phyloP scores from a whole-genome alignment of 768 basidiomycete genomes.

The Macrocybe gigantea region DNA sequence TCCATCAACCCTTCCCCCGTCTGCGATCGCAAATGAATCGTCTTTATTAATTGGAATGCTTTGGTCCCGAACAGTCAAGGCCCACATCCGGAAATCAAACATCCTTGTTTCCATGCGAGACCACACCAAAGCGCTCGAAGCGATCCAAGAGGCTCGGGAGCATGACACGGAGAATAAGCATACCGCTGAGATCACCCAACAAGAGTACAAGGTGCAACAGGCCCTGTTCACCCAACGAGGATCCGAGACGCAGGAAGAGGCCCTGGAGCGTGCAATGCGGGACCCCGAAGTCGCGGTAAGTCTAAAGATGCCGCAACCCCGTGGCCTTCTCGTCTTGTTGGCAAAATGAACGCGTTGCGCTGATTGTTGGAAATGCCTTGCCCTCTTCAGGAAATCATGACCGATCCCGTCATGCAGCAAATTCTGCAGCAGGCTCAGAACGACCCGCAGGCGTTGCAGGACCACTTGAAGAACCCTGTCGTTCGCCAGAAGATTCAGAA shows the following conservation, averaged over 20 bases:
- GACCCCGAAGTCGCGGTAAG: conserved; percentile 90
- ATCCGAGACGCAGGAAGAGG: conserved; percentile 88
- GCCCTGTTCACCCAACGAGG: conserved; percentile 75
- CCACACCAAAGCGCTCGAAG: conserved; percentile 80
- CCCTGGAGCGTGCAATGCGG: conserved; percentile 89
- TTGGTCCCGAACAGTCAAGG: conserved; percentile 59
- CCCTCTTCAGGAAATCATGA: conserved; percentile 65
- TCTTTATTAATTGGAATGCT: background rate
- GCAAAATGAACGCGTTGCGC: conserved; percentile 1
- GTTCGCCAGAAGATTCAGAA: conserved; percentile 83
- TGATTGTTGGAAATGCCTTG: background rate
- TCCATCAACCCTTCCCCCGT: conserved; percentile 1
- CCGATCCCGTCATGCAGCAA: conserved; percentile 88
- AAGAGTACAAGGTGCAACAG: conserved; percentile 75
- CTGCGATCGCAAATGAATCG: background rate
- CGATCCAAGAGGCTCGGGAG: conserved; percentile 69
- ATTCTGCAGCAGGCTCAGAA: conserved; percentile 92
- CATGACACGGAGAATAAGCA: conserved; percentile 82
- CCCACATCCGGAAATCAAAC: conserved; percentile 88
- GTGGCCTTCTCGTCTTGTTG: background rate
- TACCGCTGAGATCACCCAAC: conserved; percentile 73
- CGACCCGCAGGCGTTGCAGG: conserved; percentile 84
- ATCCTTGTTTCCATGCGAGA: conserved; percentile 90
- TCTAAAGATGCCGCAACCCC: conserved; percentile 21
- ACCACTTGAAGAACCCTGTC: conserved; percentile 92